A percentile compares a stretch with the other conserved stretches of the same genome.
phyloP scores from a whole-genome alignment of 1,139 yeast species.

The Trichomonascaceae sp. region DNA sequence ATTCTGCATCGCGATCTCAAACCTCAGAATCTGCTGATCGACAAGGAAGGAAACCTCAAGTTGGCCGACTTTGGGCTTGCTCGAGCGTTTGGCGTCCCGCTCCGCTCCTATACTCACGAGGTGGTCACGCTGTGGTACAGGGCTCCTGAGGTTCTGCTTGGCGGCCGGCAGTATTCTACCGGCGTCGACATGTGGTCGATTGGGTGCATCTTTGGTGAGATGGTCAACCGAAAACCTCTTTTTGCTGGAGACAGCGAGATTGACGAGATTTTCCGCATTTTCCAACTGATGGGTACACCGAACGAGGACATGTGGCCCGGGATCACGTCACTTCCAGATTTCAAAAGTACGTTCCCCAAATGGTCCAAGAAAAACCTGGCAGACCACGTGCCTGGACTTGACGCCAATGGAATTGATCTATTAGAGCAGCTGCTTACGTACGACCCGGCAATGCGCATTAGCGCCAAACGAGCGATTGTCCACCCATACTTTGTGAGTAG shows the following conservation, averaged over 20 bases:
- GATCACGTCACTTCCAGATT: constrained; percentile 85
- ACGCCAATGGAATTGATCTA: constrained; percentile 59
- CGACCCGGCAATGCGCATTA: constrained; percentile 88
- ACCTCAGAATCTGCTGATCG: constrained; percentile 88
- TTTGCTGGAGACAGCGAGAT: constrained; percentile 98
- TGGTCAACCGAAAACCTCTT: constrained; percentile 90
- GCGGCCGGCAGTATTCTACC: constrained; percentile 94
- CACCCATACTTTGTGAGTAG: constrained; percentile 92
- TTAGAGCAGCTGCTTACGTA: constrained; percentile 69
- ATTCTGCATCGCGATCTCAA: constrained; percentile 92
- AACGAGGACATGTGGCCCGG: constrained; percentile 95
- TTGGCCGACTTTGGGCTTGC: constrained; percentile 97
- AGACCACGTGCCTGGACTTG: constrained; percentile 67
- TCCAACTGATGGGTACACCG: constrained; percentile 89
- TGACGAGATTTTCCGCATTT: constrained; percentile 92
- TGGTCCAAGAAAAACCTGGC: constrained; percentile 71
- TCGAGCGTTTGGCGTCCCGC: constrained; percentile 92
- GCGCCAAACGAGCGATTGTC: constrained; percentile 82
- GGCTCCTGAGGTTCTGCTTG: constrained; percentile 89
- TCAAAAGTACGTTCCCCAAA: constrained; percentile 90
- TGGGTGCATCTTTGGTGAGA: constrained; percentile 96
- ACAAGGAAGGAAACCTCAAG: constrained; percentile 89
- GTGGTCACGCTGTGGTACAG: constrained; percentile 98
- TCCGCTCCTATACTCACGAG: constrained; percentile 93
- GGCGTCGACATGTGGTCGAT: constrained; percentile 99